Percentiles rank a stretch among this genome's conserved stretches.
Evolutionary conservation across 1,284 basidiomycete genomes (phyloP).

Genomic region (Ceraceosorus bombacis): DNA sequence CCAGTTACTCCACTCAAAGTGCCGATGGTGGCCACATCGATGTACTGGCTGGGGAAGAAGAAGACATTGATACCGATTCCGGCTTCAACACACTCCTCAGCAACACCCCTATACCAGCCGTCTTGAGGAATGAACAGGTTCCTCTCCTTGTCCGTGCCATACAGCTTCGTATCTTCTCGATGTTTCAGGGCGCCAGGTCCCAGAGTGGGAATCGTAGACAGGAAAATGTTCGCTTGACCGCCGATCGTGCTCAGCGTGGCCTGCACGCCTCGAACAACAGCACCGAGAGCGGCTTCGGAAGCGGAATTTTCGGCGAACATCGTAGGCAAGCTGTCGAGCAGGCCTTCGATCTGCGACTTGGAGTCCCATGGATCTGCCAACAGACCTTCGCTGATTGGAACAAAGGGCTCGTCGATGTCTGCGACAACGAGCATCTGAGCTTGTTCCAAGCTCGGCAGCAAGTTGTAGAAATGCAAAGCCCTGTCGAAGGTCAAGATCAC

Average conservation of each 20-base stretch:
- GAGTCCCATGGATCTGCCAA: conserved; percentile 71
- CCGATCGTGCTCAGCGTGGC: conserved; percentile 70
- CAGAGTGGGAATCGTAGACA: conserved; percentile 66
- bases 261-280: conserved; percentile 58
- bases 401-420: conserved; percentile 83
- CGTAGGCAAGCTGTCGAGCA: conserved; percentile 63
- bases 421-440: conserved; percentile 75
- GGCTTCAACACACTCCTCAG: conserved; percentile 77
- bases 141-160: conserved; percentile 83
- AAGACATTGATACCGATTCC: conserved; percentile 88
- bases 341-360: conserved; percentile 58
- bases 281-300: conserved; percentile 66
- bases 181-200: conserved; percentile 65
- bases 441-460: conserved; percentile 61
- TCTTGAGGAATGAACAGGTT: conserved; percentile 69
- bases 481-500: conserved; percentile 79
- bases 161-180: conserved; percentile 63
- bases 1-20: conserved; percentile 68
- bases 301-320: conserved; percentile 58
- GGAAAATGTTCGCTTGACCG: conserved; percentile 78
- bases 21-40: conserved; percentile 76
- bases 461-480: conserved; percentile 79
- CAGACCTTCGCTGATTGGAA: conserved; percentile 68
- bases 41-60: conserved; percentile 71
- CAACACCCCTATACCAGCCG: conserved; percentile 70